Base-by-base conservation (phyloP, 2,329 filamentous ascomycete genomes). In the Clarireedia sp. region DNA sequence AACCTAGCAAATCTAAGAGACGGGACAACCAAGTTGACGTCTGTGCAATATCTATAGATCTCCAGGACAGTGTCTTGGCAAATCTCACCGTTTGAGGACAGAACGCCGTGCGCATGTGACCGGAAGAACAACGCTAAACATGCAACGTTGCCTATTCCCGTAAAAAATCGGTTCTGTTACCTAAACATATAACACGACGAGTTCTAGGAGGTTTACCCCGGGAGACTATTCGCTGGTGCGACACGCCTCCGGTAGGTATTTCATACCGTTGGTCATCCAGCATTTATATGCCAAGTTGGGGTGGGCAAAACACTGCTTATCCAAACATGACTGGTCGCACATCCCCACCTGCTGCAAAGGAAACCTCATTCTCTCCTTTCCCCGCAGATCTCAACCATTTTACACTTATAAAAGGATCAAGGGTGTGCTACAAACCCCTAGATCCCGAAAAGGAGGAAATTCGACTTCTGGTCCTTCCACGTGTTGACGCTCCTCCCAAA, bases 401-500 rank as follows among this genome's bases (percentile, higher is more conserved):
- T 36, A 50, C 26, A 10, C 37, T 23, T 10, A 47, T 14, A 4
- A 37, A 29, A 41, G 46, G 38, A 2, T 7, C 12, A 3, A 45
- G 51, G 5, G 10, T 21, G 37, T 51, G 38, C 3, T 46, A 55
- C 46, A 33, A 46, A 33, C 26, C 29, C 21, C 36, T 51, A 10
- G 17, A 46, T 38, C 24, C 29, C 14, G 40, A 38, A 21, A 51
- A 36, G 21, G 48, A 51, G 29, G 41, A 55, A 5, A 55, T 55
- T 12, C 48, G 41, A 17, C 29, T 51, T 1, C 40, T 55, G 6
- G 17, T 55, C 9, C 41, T 55, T 29, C 41, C 54, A 51, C 21
- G 12, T 33, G 41, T n/a, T 12, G 33, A 29, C 23, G 38, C 40
- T 17, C 12, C 24, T 40, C 29, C 41, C 5, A 41, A 23, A 5